Evolutionary conservation across 2,329 filamentous ascomycete species (phyloP).

Genomic region (Escovopsis weberi): DNA sequence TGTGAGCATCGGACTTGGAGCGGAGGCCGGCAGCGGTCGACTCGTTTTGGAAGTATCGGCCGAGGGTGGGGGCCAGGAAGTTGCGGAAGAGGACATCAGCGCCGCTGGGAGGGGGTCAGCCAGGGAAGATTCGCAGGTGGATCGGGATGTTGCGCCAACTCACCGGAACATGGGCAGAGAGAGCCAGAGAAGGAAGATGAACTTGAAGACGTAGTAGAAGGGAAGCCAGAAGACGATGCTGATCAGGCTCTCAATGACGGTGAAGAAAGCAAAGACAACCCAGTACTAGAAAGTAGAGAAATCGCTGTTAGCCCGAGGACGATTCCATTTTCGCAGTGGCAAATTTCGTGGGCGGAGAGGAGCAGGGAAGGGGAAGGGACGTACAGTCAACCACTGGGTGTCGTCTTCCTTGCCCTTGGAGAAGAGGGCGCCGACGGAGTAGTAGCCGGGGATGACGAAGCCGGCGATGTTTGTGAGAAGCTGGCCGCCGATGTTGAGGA

Average conservation of each 20-base stretch:
- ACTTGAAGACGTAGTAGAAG: conserved; percentile 99
- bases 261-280: conserved; percentile 74
- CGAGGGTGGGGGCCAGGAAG: conserved; percentile 79
- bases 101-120: conserved; percentile 42
- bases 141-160: conserved; percentile 19
- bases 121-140: too few relatives aligned
- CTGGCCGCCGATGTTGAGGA: conserved; percentile 84
- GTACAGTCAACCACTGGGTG: conserved; percentile 64
- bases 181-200: conserved; percentile 94
- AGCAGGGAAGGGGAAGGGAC: conserved; percentile 15
- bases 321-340: not conserved
- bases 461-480: conserved; percentile 78
- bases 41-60: conserved; percentile 70
- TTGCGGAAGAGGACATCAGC: conserved; percentile 95
- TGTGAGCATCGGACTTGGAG: conserved; percentile 71
- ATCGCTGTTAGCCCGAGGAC: conserved; percentile 18
- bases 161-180: conserved; percentile 88
- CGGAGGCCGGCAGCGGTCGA: conserved; percentile 79
- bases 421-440: conserved; percentile 68
- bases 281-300: conserved; percentile 47
- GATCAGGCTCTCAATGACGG: conserved; percentile 67
- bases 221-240: conserved; percentile 89
- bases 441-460: conserved; percentile 72
- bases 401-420: conserved; percentile 58
- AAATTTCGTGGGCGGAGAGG: not conserved